Evolutionary conservation across 2,329 filamentous ascomycete species (phyloP).

Genomic region (Penicillium nordicum): DNA sequence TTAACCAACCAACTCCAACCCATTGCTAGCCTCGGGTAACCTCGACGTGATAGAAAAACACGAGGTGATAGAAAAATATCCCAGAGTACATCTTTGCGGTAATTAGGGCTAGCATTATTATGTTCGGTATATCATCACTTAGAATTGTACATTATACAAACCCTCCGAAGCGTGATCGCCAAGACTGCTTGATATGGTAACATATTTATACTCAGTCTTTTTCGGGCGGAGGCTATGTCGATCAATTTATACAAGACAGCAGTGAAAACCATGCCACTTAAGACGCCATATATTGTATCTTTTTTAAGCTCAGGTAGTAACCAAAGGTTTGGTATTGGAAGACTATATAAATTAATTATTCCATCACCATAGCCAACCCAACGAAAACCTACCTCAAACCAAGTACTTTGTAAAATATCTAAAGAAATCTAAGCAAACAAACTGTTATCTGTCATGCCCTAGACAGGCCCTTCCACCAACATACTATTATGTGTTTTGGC

Average conservation of each 20-base stretch:
- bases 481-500: constrained; percentile 9
- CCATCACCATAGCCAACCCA: background rate
- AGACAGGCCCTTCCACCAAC: background rate
- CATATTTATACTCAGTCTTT: background rate
- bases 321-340: background rate
- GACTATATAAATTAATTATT: background rate
- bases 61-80: background rate
- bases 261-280: background rate
- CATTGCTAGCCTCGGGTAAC: background rate
- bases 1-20: constrained; percentile 1
- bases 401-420: background rate
- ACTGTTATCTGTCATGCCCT: background rate
- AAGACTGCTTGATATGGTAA: background rate
- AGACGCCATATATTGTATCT: no score
- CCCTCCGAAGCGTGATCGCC: background rate
- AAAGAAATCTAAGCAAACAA: background rate
- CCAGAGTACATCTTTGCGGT: background rate
- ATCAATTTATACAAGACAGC: background rate
- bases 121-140: background rate
- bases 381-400: background rate
- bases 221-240: background rate
- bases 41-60: background rate
- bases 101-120: background rate
- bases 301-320: background rate
- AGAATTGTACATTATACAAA: background rate